A percentile compares a stretch with the other conserved stretches of the same genome.
Evolutionary conservation across 495 filamentous ascomycete genomes (phyloP).

Genomic region (Neurospora sp.): DNA sequence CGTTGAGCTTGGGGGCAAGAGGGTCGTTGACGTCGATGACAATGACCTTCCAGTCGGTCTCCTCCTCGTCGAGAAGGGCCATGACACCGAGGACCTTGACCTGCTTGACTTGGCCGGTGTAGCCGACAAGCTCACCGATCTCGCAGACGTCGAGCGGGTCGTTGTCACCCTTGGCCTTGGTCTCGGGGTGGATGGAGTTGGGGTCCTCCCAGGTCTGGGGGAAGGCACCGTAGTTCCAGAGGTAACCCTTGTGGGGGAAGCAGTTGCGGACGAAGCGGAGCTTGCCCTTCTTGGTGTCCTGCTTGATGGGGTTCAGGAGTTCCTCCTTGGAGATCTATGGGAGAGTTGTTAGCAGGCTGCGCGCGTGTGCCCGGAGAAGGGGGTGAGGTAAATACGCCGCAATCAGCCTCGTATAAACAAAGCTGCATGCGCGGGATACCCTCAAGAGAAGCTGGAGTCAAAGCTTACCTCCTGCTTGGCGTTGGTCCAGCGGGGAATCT

Average conservation of each 20-base stretch:
- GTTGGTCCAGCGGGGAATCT: constrained; percentile 99
- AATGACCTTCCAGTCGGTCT: constrained; percentile 99
- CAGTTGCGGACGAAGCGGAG: constrained; percentile 98
- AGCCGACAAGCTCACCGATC: constrained; percentile 95
- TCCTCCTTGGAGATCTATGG: constrained; percentile 92
- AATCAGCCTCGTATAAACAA: not conserved
- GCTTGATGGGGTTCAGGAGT: constrained; percentile 93
- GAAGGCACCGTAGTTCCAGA: constrained; percentile 99
- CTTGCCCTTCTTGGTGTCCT: constrained; percentile 82
- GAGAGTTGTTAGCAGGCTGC: constrained; percentile 7
- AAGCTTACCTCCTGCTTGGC: constrained; percentile 84
- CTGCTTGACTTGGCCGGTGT: constrained; percentile 94
- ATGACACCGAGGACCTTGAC: constrained; percentile 99
- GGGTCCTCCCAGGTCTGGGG: constrained; percentile 99
- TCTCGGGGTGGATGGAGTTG: constrained; percentile 89
- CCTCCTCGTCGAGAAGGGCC: constrained; percentile 97
- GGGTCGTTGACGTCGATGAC: constrained; percentile 98
- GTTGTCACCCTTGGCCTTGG: constrained; percentile 99
- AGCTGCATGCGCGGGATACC: not conserved
- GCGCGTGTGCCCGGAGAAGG: constrained; percentile 4
- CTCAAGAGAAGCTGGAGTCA: constrained; percentile 9
- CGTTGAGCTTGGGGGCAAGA: constrained; percentile 90
- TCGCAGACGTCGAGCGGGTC: constrained; percentile 99
- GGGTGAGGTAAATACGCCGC: not conserved
- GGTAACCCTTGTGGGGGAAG: constrained; percentile 99